Conservation (phyloP, 257 asterid genomes). For the Lycium ferocissimum region DNA sequence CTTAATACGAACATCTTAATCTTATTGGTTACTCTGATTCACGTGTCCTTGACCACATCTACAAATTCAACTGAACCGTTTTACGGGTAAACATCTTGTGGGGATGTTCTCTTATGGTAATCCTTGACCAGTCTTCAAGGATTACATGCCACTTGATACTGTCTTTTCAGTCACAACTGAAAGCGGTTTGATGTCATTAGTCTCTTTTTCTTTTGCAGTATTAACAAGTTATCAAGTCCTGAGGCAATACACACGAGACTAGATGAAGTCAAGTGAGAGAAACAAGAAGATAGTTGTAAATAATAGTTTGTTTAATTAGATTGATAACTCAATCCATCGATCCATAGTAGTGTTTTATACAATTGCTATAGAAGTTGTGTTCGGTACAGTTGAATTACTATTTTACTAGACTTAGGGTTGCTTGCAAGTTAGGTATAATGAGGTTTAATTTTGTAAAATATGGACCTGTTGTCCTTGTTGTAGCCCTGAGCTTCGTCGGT, state of each 20-base stretch:
- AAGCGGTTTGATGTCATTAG: background rate
- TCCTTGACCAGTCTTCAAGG: conserved; percentile 6
- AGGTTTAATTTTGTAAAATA: background rate
- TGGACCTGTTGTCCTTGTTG: background rate
- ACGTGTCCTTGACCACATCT: too few species aligned
- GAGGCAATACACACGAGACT: conserved; percentile 48
- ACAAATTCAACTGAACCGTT: too few species aligned
- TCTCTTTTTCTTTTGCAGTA: conserved; percentile 49
- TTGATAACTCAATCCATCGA: background rate
- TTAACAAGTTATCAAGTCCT: conserved; percentile 41
- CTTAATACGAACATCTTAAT: too few species aligned
- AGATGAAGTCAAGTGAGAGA: conserved; percentile 34
- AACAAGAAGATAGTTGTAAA: background rate
- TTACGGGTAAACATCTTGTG: too few species aligned
- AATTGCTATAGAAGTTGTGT: background rate
- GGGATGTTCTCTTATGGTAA: conserved; percentile 71
- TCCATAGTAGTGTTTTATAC: background rate
- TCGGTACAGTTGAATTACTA: background rate
- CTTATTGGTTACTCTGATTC: too few species aligned
- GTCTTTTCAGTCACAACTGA: background rate
- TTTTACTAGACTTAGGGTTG: background rate
- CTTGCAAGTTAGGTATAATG: background rate
- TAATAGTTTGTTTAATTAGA: background rate
- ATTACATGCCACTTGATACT: background rate
- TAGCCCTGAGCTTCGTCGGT: background rate